phyloP scores from a whole-genome alignment of 805 yeast species.

The Metahyphopichia silvanorum region DNA sequence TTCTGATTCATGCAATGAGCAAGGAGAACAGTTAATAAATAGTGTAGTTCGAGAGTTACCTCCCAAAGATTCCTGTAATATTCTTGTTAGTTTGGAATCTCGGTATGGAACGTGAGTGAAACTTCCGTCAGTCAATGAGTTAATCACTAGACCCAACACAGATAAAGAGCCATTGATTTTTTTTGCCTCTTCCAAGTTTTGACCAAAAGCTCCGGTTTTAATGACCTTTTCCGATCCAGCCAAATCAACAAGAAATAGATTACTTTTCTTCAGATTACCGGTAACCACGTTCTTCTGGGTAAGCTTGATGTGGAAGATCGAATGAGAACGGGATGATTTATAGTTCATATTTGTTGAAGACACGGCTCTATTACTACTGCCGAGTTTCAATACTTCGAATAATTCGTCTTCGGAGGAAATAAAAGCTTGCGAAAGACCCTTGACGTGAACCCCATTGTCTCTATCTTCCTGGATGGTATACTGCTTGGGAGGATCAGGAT shows the following conservation, averaged over 20 bases:
- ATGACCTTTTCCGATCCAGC: conserved; percentile 85
- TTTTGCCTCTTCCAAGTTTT: conserved; percentile 76
- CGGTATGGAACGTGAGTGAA: conserved; percentile 69
- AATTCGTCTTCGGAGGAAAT: conserved; percentile 61
- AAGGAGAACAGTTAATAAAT: conserved; percentile 71
- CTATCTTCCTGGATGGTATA: conserved; percentile 63
- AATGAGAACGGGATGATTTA: conserved; percentile 76
- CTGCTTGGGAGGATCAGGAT: conserved; percentile 23
- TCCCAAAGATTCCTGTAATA: conserved; percentile 75
- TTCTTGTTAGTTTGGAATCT: conserved; percentile 75
- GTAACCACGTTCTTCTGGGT: conserved; percentile 54
- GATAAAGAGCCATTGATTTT: conserved; percentile 78
- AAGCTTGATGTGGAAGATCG: conserved; percentile 67
- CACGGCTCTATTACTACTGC: conserved; percentile 52
- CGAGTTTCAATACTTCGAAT: conserved; percentile 53
- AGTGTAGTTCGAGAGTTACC: conserved; percentile 79
- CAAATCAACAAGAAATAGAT: conserved; percentile 72
- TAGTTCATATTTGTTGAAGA: conserved; percentile 68
- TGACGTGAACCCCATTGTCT: conserved; percentile 62
- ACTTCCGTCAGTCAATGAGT: conserved; percentile 68
- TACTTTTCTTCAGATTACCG: conserved; percentile 61
- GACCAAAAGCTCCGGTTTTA: conserved; percentile 72
- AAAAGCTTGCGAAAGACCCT: conserved; percentile 61
- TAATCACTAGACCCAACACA: conserved; percentile 76
- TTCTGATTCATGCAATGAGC: conserved; percentile 52